A percentile compares a stretch with the other conserved stretches of the same genome.
These are phyloP conservation scores for Populus pruinosa DNA, from an alignment of 345 rosid genomes.

Conservation along the genomic window DNA sequence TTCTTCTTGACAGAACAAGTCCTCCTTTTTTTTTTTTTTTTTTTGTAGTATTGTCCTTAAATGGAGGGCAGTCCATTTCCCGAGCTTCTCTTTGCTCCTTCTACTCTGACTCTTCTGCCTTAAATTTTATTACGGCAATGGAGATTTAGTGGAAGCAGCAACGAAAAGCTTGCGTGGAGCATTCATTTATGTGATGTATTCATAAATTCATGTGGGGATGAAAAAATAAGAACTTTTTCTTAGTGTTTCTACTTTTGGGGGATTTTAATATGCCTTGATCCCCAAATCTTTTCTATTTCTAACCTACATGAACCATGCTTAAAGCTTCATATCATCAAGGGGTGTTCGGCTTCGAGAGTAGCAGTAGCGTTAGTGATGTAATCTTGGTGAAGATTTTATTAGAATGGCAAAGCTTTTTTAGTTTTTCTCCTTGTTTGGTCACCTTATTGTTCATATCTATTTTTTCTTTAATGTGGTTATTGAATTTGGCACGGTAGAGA, in stretches of 20 bases:
- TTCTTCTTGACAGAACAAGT: neutral
- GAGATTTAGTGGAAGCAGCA: slow-evolving; percentile 97
- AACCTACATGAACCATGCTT: neutral
- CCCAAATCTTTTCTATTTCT: neutral
- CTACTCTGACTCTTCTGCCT: slow-evolving; percentile 67
- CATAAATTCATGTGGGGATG: slow-evolving; percentile 9
- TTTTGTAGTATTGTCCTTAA: neutral
- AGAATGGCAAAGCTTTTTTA: neutral
- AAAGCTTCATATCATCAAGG: neutral
- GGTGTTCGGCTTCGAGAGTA: neutral
- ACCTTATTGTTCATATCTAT: too few relatives aligned
- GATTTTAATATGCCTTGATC: neutral
- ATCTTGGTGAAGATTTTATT: neutral
- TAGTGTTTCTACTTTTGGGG: neutral
- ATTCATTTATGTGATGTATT: slow-evolving; percentile 17
- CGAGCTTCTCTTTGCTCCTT: slow-evolving; percentile 96
- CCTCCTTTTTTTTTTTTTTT: neutral
- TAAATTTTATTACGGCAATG: slow-evolving; percentile 28
- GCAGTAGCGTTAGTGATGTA: neutral
- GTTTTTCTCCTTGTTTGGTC: too few relatives aligned
- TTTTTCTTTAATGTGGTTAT: too few relatives aligned
- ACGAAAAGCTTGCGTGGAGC: slow-evolving; percentile 82
- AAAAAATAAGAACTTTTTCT: neutral
- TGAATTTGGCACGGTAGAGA: too few relatives aligned
- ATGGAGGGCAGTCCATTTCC: slow-evolving; percentile 31